Base-by-base conservation (phyloP, 768 basidiomycete species). In the Fomitopsis serialis region DNA sequence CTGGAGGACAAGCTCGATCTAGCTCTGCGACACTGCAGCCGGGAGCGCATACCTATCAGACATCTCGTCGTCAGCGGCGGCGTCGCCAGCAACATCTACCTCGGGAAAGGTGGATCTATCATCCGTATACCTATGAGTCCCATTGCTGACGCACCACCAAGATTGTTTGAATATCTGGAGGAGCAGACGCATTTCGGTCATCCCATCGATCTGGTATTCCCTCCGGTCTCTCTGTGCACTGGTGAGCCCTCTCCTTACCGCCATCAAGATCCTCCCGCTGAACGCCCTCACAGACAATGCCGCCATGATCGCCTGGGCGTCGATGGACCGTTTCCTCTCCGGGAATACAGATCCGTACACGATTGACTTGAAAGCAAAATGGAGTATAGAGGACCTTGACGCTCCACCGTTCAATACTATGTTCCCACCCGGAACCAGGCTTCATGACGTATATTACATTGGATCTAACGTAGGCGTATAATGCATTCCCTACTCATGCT, bases 291-390 rank as follows among this genome's bases (percentile, higher is more conserved):
- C 58, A 95, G 96, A 98, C 62, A 98, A 98, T 66, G 96, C 96
- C 0, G 95, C 82, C 9, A 98, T 98, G 96, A 90, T 98, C 59
- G 96, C 81, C 2, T 96, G 88, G 89, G 89, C 94, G 3, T 85
- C 90, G 0, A 87, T 95, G 78, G 72, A 85, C 60, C 81, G 93
- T 12, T 89, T 97, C 56, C 74, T 87, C 23, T 72, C 71, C 0
- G 72, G 72, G 3, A 82, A 86, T 53, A 69, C 76, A 42, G 87
- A 87, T 60, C 72, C 78, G 8, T 91, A 85, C 57, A 72, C 76
- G 22, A 74, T 88, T 13, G 77, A 78, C 21, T 70, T 86, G 7
- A 72, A 76, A 29, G 71, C 89, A 15, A 87, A 85, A 64, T 98
- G 95, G 95, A 81, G 77, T 48, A 79, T 96, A 17, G 87, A 91